A percentile compares a stretch with the other conserved stretches of the same genome.
Evolutionary conservation across 2,329 filamentous ascomycete species (phyloP).

Genomic region (Penicillium sp.): DNA sequence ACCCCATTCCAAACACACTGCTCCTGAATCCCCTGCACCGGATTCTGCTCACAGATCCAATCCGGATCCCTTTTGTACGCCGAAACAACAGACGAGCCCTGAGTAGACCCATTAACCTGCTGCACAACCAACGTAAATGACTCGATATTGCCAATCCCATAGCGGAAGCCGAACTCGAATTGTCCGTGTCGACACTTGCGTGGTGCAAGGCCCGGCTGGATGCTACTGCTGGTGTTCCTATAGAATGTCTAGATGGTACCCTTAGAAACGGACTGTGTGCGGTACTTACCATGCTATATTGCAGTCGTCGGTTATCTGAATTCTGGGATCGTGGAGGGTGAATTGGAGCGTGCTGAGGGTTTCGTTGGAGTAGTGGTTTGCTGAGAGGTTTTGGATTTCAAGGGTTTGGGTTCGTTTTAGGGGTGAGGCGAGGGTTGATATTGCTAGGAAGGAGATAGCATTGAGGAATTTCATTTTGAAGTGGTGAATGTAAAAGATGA

Average conservation of each 20-base stretch:
- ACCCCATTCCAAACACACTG: conserved; percentile 5
- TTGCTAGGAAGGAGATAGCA: not conserved
- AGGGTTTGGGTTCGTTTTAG: not conserved
- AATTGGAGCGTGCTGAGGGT: not conserved
- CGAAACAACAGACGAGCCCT: conserved; percentile 3
- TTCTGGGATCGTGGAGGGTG: not conserved
- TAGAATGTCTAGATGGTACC: no score
- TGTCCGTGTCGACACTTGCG: conserved; percentile 4
- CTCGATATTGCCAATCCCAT: conserved; percentile 13
- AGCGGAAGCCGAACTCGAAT: conserved; percentile 15
- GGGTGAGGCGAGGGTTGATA: not conserved
- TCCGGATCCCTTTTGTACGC: conserved; percentile 2
- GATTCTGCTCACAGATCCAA: conserved; percentile 5
- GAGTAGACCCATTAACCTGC: not conserved
- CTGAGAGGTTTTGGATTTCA: not conserved
- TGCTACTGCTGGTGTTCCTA: conserved; percentile 4
- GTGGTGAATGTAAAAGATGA: not conserved
- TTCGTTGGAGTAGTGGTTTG: conserved; percentile 1
- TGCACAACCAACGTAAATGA: conserved; percentile 7
- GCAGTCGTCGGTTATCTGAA: not conserved
- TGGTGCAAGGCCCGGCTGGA: conserved; percentile 9
- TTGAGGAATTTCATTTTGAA: not conserved
- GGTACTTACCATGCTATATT: conserved; percentile 6
- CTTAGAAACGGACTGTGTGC: no score
- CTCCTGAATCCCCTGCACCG: not conserved